Evolutionary conservation across 139 green algal genomes (phyloP).

Genomic region (Edaphochlamys debaryana): DNA sequence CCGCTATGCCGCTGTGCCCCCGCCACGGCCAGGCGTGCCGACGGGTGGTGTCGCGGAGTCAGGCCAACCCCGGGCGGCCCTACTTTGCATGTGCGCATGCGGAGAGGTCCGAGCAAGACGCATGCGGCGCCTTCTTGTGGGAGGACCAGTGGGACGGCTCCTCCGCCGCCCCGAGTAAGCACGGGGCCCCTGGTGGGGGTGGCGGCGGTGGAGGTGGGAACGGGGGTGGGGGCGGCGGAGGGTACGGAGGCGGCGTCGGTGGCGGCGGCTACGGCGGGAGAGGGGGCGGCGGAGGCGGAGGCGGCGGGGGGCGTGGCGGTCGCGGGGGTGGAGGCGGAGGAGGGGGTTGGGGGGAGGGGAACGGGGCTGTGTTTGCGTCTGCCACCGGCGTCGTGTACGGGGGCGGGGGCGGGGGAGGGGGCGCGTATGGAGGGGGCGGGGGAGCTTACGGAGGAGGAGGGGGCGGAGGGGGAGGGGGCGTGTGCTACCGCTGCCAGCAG

Average conservation of each 20-base stretch:
- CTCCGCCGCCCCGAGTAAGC: background rate
- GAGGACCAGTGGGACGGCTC: slow-evolving; percentile 56
- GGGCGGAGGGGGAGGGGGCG: background rate
- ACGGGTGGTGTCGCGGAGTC: slow-evolving; percentile 15
- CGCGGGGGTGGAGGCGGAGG: background rate
- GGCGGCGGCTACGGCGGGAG: too few relatives aligned
- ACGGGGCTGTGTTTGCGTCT: slow-evolving; percentile 5
- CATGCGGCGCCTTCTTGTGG: slow-evolving; percentile 53
- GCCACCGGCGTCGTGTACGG: background rate
- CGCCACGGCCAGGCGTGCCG: slow-evolving; percentile 39
- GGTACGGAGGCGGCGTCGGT: background rate
- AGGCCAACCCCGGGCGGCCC: slow-evolving; percentile 42
- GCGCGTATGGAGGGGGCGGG: background rate
- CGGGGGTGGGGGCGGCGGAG: background rate
- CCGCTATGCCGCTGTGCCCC: slow-evolving; percentile 36
- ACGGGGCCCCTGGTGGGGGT: too few relatives aligned
- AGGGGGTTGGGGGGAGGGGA: background rate
- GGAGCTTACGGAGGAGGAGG: background rate
- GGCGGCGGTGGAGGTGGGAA: too few relatives aligned
- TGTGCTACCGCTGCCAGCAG: slow-evolving; percentile 59
- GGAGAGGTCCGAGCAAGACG: slow-evolving; percentile 32
- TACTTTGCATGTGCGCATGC: slow-evolving; percentile 51
- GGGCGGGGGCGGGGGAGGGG: background rate
- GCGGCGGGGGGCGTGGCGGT: too few relatives aligned
- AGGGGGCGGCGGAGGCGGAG: too few relatives aligned